Evolutionary conservation across 768 basidiomycete species (phyloP), one percentile per base, ranked within the genome.

Genomic region (Tylopilus sp.): DNA sequence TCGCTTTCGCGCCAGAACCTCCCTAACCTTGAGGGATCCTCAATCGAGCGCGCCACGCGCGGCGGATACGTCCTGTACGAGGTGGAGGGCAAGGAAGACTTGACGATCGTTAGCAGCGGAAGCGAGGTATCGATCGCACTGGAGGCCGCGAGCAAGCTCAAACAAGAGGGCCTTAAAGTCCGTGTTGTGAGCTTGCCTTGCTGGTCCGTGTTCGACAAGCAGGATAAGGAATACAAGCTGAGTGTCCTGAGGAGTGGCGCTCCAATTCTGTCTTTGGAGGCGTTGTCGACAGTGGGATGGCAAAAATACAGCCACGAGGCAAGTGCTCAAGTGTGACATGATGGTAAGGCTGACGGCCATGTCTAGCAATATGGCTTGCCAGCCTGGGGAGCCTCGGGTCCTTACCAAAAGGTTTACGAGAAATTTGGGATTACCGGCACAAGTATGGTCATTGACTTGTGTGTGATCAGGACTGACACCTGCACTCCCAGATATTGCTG

Each of bases 11-110:
- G 90, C 37, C 90, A 96, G 76, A 94, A 92, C 76, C 81, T 98
- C 33, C 94, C 94, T 46, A 94, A 97, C 68, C 85, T 98, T 55
- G 91, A 87, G 64, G 84, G 82, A 51, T 94, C 92, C 25, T 79
- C 88, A 52, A 86, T 97, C 66, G 91, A 94, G 74, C 81, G 82
- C 50, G 93, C 92, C 49, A 65, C 71, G 54, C 85, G 83, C 59
- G 95, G 95, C 63, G 95, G 91, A 54, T 98, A 97, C 70, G 91
- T 96, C 52, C 71, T 96, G 34, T 81, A 88, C 65, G 95, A 97
- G 49, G 86, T 85, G 46, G 74, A 78, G 47, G 64, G 51, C 31
- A 75, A 81, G 53, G 92, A 94, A 71, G 88, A 89, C 70, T 74
- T 98, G 65, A 96, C 92, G 31, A 84, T 98, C 60, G 90, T 97